Evolutionary conservation across 441 rosid genomes (phyloP).

Genomic region (Erodium moschatum): DNA sequence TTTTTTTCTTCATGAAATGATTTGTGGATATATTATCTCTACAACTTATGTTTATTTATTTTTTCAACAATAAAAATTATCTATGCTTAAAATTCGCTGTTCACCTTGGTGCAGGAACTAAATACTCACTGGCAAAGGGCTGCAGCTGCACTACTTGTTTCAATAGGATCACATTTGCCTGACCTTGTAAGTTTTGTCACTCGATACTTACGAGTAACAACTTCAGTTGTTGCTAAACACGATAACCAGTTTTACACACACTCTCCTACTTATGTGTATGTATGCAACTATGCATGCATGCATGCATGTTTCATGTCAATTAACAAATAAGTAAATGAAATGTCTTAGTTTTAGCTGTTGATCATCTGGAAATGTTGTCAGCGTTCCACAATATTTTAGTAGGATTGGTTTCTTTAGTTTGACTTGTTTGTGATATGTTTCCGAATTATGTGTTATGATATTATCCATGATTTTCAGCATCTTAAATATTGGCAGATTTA

Average conservation of each 20-base stretch:
- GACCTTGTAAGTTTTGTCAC: conserved; percentile 62
- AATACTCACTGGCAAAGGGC: conserved; percentile 93
- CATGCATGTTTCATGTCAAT: neutral
- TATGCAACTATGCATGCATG: neutral
- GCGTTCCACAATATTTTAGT: neutral
- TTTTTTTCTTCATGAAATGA: neutral
- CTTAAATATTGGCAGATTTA: neutral
- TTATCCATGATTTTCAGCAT: neutral
- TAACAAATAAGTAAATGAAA: no score
- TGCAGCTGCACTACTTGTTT: conserved; percentile 75
- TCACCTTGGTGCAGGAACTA: conserved; percentile 48
- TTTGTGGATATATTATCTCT: neutral
- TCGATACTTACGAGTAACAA: neutral
- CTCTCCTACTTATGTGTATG: neutral
- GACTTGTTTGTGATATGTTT: neutral
- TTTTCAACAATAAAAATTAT: conserved; percentile 9
- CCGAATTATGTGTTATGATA: neutral
- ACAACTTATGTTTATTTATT: neutral
- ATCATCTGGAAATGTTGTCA: no score
- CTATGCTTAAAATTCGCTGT: conserved; percentile 9
- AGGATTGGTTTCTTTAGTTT: neutral
- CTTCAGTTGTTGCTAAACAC: neutral
- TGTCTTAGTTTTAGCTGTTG: no score
- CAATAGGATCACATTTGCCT: conserved; percentile 84
- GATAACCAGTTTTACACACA: neutral